phyloP scores from a whole-genome alignment of 2,329 filamentous ascomycete genomes.

The Pseudopyricularia javanii region DNA sequence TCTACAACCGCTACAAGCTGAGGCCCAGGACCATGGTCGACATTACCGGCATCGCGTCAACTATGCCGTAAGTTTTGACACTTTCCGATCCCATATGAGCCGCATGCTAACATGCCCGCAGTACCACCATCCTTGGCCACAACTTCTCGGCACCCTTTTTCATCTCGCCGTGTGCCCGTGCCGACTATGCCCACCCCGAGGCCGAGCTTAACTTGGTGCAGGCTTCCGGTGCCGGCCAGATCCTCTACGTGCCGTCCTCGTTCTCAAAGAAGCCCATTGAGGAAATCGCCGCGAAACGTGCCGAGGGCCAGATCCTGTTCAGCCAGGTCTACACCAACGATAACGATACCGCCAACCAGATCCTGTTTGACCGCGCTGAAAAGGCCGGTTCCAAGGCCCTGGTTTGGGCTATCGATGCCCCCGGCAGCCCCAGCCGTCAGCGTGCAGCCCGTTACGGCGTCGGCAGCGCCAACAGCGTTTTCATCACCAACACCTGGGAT shows the following conservation, averaged over 20 bases:
- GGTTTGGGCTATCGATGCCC: constrained; percentile 26
- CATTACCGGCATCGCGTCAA: constrained; percentile 28
- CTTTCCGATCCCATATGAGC: constrained; percentile 1
- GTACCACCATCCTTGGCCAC: constrained; percentile 36
- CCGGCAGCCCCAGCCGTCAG: constrained; percentile 24
- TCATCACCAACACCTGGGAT: constrained; percentile 16
- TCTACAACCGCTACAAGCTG: constrained; percentile 34
- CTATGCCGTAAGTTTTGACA: constrained; percentile 17
- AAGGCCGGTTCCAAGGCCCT: constrained; percentile 21
- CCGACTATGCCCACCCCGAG: constrained; percentile 27
- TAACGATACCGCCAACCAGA: constrained; percentile 20
- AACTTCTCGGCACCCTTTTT: constrained; percentile 43
- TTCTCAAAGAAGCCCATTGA: constrained; percentile 21
- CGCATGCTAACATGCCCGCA: constrained; percentile 4
- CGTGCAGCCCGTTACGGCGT: constrained; percentile 25
- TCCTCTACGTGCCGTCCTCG: constrained; percentile 34
- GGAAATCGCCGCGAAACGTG: constrained; percentile 22
- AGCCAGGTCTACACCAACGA: constrained; percentile 17
- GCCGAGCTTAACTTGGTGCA: constrained; percentile 37
- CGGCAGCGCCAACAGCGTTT: constrained; percentile 16
- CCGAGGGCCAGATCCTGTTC: constrained; percentile 21
- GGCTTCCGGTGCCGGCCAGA: constrained; percentile 31
- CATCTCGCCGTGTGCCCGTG: constrained; percentile 36
- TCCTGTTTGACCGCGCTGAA: constrained; percentile 18
- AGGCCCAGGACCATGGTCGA: constrained; percentile 37